Conservation (phyloP, 1,284 basidiomycete genomes). For the Phylloboletellus chloephorus region DNA sequence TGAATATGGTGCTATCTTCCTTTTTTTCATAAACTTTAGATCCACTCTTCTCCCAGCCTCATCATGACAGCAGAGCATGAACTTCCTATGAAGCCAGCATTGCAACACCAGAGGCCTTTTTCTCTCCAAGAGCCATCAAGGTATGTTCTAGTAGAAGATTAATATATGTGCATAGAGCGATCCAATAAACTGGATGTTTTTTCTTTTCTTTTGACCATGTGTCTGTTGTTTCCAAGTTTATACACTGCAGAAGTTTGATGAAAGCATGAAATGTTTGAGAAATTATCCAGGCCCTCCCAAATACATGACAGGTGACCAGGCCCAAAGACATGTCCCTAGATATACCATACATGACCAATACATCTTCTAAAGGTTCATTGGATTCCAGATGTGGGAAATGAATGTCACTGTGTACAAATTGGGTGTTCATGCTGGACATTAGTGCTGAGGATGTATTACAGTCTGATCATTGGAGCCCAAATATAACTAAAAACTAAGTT, state of each 20-base stretch:
- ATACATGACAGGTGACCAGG: neutral
- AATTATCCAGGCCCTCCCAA: neutral
- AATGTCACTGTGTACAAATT: too few species aligned
- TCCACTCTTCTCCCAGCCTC: constrained; percentile 3
- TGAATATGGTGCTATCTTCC: neutral
- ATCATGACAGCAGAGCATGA: constrained; percentile 9
- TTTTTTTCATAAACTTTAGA: neutral
- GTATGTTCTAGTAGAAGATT: constrained; percentile 2
- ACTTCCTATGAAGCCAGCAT: constrained; percentile 10
- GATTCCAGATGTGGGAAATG: too few species aligned
- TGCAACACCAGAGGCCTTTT: neutral
- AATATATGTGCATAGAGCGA: constrained; percentile 1
- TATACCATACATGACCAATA: neutral
- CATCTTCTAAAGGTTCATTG: too few species aligned
- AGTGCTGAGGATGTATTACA: too few species aligned
- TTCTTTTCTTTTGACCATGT: neutral
- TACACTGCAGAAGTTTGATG: neutral
- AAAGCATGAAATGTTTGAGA: neutral
- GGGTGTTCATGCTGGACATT: too few species aligned
- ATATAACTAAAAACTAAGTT: too few species aligned
- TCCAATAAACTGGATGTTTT: constrained; percentile 6
- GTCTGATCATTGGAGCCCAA: too few species aligned
- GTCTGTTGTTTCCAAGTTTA: neutral
- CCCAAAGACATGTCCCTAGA: neutral
- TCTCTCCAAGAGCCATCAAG: neutral